Evolutionary conservation across 2,329 filamentous ascomycete genomes (phyloP), one percentile per base, ranked within the genome.

Genomic region (Bipolaris zeicola): DNA sequence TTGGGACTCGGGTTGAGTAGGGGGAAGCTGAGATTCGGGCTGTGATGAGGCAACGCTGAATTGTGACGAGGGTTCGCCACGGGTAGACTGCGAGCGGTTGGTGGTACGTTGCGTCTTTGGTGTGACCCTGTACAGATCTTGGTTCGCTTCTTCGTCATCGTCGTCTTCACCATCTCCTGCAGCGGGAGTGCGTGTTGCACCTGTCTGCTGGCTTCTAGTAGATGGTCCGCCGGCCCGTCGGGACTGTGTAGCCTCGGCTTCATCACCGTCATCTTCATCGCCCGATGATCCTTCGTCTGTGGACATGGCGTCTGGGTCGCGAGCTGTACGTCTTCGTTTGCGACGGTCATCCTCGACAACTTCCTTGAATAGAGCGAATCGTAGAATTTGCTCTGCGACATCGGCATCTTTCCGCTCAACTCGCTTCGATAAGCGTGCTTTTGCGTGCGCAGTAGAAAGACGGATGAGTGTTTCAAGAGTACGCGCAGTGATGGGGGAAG

Each of bases 401-500:
- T 90, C 80, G 1, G 94, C 93, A 75, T 99, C 95, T 52, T 89
- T 88, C 74, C 96, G 90, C 63, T 98, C 93, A 2, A 99, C 92
- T 38, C 91, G 83, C 71, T 87, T 92, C 1, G 92, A 96, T 6
- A 99, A 82, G 28, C 95, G 87, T 6, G 93, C 87, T 78, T 98
- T 99, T 58, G 95, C 95, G 68, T 99, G 95, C 1, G 95, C 95
- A 0, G 94, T 98, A 5, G 95, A 91, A 16, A 99, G 83, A 87
- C 95, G 95, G 73, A 99, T 98, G n/a, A 99, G 84, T 0, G 95
- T 99, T 78, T 99, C 95, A 14, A 99, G 83, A 2, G 94, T 98
- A 87, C 95, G 91, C 6, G 96, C 94, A 8, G 95, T 99, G 82
- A 99, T 91, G 4, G 95, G 95, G 39, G 90, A 94, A 0, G 95